A percentile compares a stretch with the other conserved stretches of the same genome.
phyloP scores from a whole-genome alignment of 2,329 filamentous ascomycete species.

The Exophiala xenobiotica region DNA sequence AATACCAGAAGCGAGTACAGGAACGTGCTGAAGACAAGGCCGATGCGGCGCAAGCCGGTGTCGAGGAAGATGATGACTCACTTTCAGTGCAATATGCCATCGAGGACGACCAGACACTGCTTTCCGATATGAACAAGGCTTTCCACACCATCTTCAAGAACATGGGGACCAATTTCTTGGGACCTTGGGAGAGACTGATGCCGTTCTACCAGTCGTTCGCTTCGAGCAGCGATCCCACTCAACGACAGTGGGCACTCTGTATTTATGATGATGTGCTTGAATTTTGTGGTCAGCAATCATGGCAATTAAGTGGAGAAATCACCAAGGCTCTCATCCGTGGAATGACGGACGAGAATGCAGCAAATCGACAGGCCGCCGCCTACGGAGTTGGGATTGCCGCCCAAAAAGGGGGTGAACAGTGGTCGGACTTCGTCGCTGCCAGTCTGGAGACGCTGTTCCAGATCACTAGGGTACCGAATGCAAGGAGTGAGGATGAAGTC shows the following conservation, averaged over 20 bases:
- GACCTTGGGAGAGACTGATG: conserved; percentile 82
- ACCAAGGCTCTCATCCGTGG: conserved; percentile 82
- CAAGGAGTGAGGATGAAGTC: conserved; percentile 86
- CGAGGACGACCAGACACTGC: conserved; percentile 92
- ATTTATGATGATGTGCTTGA: conserved; percentile 98
- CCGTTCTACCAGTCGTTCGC: conserved; percentile 84
- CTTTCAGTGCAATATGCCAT: conserved; percentile 88
- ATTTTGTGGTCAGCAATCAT: conserved; percentile 88
- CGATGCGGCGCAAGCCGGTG: conserved; percentile 79
- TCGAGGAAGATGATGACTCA: conserved; percentile 86
- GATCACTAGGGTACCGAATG: conserved; percentile 75
- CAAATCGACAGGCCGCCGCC: conserved; percentile 91
- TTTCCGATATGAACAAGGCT: conserved; percentile 99
- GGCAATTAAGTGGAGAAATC: conserved; percentile 82
- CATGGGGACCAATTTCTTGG: conserved; percentile 80
- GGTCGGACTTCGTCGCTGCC: conserved; percentile 82
- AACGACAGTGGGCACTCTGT: conserved; percentile 97
- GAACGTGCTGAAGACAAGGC: conserved; percentile 80
- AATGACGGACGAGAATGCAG: conserved; percentile 79
- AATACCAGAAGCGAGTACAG: conserved; percentile 85
- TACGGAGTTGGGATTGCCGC: conserved; percentile 96
- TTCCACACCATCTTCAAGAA: conserved; percentile 99
- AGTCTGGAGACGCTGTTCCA: conserved; percentile 81
- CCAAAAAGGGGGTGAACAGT: conserved; percentile 81
- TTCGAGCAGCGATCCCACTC: conserved; percentile 70